A percentile compares a stretch with the other conserved stretches of the same genome.
These are phyloP conservation scores for Pseudopithomyces maydicus DNA, from an alignment of 2,329 filamentous ascomycete species.

Conservation along the genomic window DNA sequence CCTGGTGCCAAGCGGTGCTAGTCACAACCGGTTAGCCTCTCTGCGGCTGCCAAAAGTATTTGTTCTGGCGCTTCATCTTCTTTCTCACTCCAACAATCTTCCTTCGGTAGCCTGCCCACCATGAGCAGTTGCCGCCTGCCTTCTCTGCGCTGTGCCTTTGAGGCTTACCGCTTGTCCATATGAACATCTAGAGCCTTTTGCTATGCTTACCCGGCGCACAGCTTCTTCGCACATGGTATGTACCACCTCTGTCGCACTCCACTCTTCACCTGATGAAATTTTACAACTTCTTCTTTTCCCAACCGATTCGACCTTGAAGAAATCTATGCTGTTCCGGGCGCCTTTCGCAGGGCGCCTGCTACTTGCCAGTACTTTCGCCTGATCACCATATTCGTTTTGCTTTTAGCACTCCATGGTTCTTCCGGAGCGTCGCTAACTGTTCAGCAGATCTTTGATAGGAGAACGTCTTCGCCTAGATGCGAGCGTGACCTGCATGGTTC, in stretches of 20 bases:
- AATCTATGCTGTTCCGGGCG: constrained; percentile 69
- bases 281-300: constrained; percentile 81
- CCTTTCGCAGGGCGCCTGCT: constrained; percentile 71
- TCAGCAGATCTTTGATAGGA: too few relatives aligned
- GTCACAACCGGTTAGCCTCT: not conserved
- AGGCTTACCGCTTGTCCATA: not conserved
- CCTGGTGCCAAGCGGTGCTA: not conserved
- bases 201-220: not conserved
- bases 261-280: constrained; percentile 67
- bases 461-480: too few relatives aligned
- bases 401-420: not conserved
- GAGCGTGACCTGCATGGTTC: not conserved
- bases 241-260: constrained; percentile 5
- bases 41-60: not conserved
- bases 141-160: not conserved
- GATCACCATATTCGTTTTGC: constrained; percentile 50
- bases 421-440: too few relatives aligned
- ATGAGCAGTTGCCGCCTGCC: not conserved
- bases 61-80: not conserved
- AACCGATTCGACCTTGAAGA: constrained; percentile 89
- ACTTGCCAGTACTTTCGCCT: constrained; percentile 92
- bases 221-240: constrained; percentile 20
- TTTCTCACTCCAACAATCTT: constrained; percentile 1
- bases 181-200: not conserved
- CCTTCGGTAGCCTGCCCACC: not conserved